These are phyloP conservation scores for Globisporangium cylindrosporum DNA, from an alignment of 352 stramenopile species.

Conservation along the genomic window DNA sequence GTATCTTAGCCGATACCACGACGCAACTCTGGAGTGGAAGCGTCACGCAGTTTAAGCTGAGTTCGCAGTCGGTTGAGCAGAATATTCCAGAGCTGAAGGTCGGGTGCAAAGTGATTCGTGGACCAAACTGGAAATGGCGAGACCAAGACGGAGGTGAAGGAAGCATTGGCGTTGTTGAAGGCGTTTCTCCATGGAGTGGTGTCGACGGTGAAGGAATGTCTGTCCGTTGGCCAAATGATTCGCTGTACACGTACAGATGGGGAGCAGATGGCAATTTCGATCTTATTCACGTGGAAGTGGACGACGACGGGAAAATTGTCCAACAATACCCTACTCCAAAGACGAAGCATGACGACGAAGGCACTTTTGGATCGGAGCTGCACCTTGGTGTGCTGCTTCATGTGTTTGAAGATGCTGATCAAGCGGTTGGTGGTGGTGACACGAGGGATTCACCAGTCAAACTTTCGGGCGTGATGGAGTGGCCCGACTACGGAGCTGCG, in stretches of 20 bases:
- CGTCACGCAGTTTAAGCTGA: conserved; percentile 67
- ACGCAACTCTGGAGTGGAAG: conserved; percentile 77
- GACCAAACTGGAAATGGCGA: conserved; percentile 88
- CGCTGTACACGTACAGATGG: conserved; percentile 87
- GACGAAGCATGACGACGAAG: conserved; percentile 68
- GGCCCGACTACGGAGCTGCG: conserved; percentile 78
- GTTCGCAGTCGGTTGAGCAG: conserved; percentile 38
- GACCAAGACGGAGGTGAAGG: conserved; percentile 88
- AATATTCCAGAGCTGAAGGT: conserved; percentile 64
- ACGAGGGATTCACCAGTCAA: conserved; percentile 24
- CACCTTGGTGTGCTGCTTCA: conserved; percentile 81
- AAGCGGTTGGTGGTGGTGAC: neutral
- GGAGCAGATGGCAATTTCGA: conserved; percentile 87
- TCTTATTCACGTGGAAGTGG: conserved; percentile 80
- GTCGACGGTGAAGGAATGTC: conserved; percentile 88
- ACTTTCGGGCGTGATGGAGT: conserved; percentile 70
- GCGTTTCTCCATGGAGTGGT: conserved; percentile 85
- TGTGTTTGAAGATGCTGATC: conserved; percentile 34
- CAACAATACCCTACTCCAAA: conserved; percentile 69
- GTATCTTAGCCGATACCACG: conserved; percentile 62
- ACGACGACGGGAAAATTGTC: conserved; percentile 73
- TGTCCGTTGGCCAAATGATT: conserved; percentile 86
- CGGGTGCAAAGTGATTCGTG: conserved; percentile 86
- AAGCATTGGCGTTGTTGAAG: conserved; percentile 77
- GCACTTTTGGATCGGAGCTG: conserved; percentile 68